These are phyloP conservation scores for Dactylonectria macrodidyma DNA, from an alignment of 2,329 filamentous ascomycete species.

Conservation along the genomic window DNA sequence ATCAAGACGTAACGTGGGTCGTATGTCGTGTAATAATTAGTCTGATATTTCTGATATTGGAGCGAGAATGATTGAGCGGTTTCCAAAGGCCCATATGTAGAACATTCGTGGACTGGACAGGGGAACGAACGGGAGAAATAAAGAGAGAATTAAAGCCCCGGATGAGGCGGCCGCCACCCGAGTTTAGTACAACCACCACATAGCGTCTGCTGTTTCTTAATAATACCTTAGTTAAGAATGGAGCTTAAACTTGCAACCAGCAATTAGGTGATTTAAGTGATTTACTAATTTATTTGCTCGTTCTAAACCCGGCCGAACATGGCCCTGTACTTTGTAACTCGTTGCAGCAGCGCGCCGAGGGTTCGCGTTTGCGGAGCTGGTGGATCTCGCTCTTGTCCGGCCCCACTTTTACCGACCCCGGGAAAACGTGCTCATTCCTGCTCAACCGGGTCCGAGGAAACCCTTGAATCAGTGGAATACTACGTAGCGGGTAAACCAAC, in stretches of 20 bases:
- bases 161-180: constrained; percentile 17
- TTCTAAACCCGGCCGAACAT: constrained; percentile 18
- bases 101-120: constrained; percentile 7
- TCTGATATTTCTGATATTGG: constrained; percentile 2
- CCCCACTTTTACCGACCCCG: constrained; percentile 38
- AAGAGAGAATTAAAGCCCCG: constrained; percentile 1
- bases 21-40: no score
- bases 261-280: no score
- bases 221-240: background rate
- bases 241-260: no score
- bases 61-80: constrained; percentile 45
- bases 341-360: constrained; percentile 11
- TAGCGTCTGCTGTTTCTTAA: constrained; percentile 4
- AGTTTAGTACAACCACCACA: background rate
- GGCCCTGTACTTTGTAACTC: no score
- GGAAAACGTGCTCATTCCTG: constrained; percentile 57
- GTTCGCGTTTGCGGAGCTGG: constrained; percentile 26
- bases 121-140: constrained; percentile 10
- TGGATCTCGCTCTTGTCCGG: constrained; percentile 9
- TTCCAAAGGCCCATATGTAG: constrained; percentile 25
- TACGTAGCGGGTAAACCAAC: background rate
- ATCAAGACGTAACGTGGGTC: no score
- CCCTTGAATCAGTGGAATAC: no score
- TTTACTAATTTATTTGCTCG: constrained; percentile 1
- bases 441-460: constrained; percentile 43